These are phyloP conservation scores for Geotrichum ghanense DNA, from an alignment of 805 yeast species.

Conservation along the genomic window DNA sequence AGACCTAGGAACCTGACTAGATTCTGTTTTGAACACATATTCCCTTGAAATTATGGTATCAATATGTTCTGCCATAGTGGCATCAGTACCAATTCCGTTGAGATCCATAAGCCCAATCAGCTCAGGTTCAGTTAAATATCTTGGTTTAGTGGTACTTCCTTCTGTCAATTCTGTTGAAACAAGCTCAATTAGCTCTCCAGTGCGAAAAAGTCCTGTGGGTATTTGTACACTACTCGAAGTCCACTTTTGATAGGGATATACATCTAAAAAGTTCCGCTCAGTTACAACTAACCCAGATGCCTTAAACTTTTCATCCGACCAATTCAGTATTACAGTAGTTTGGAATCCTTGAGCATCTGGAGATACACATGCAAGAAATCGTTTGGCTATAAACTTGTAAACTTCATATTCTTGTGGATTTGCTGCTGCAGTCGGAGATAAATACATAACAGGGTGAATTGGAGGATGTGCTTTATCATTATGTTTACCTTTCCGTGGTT, in stretches of 20 bases:
- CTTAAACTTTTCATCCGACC: slow-evolving; percentile 69
- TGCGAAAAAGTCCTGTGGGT: slow-evolving; percentile 41
- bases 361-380: slow-evolving; percentile 87
- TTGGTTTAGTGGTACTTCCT: slow-evolving; percentile 77
- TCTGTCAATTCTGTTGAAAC: slow-evolving; percentile 46
- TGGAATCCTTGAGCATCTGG: slow-evolving; percentile 74
- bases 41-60: slow-evolving; percentile 61
- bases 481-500: slow-evolving; percentile 70
- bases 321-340: slow-evolving; percentile 50
- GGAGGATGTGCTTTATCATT: slow-evolving; percentile 98
- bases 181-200: slow-evolving; percentile 48
- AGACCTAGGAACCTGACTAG: slow-evolving; percentile 2
- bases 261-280: slow-evolving; percentile 67
- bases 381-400: slow-evolving; percentile 75
- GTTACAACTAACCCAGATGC: slow-evolving; percentile 66
- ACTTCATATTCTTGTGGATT: slow-evolving; percentile 49
- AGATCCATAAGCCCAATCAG: slow-evolving; percentile 89
- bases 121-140: slow-evolving; percentile 81
- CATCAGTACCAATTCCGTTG: slow-evolving; percentile 97
- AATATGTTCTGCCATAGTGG: slow-evolving; percentile 97
- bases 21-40: slow-evolving; percentile 30
- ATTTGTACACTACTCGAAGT: slow-evolving; percentile 42
- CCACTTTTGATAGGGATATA: slow-evolving; percentile 77
- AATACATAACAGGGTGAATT: slow-evolving; percentile 64
- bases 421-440: slow-evolving; percentile 15